These are phyloP conservation scores for Metarhizium sp. DNA, from an alignment of 2,329 filamentous ascomycete species.

Conservation along the genomic window DNA sequence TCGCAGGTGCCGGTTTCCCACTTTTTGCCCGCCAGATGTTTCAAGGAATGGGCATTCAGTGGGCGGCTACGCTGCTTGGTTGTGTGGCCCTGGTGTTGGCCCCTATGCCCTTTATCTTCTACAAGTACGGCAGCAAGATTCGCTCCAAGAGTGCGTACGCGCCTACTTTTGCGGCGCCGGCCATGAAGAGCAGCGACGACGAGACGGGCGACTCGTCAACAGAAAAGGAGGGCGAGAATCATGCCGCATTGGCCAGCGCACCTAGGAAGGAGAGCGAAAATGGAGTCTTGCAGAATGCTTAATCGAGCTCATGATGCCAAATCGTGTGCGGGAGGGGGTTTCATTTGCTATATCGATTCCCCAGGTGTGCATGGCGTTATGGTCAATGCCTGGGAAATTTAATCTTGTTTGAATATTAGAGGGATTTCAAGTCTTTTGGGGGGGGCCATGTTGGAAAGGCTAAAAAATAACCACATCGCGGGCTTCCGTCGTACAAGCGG, in stretches of 20 bases:
- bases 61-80: slow-evolving; percentile 51
- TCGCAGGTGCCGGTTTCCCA: slow-evolving; percentile 71
- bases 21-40: slow-evolving; percentile 69
- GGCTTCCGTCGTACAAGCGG: too few relatives aligned
- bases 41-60: slow-evolving; percentile 51
- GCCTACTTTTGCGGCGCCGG: slow-evolving; percentile 28
- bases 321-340: neutral
- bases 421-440: neutral
- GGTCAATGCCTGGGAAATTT: too few relatives aligned
- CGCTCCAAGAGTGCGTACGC: slow-evolving; percentile 46
- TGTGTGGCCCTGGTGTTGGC: slow-evolving; percentile 47
- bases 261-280: slow-evolving; percentile 21
- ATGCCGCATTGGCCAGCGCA: slow-evolving; percentile 24
- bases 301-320: neutral
- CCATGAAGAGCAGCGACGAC: slow-evolving; percentile 9
- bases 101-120: slow-evolving; percentile 56
- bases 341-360: neutral
- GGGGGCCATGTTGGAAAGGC: too few relatives aligned
- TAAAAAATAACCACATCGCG: too few relatives aligned
- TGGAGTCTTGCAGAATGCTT: slow-evolving; percentile 11
- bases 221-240: slow-evolving; percentile 24
- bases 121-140: slow-evolving; percentile 49
- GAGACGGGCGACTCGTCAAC: slow-evolving; percentile 10
- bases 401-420: too few relatives aligned
- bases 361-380: neutral